Conservation (phyloP, 2,329 filamentous ascomycete genomes). For the Diaporthe aspalathi region DNA sequence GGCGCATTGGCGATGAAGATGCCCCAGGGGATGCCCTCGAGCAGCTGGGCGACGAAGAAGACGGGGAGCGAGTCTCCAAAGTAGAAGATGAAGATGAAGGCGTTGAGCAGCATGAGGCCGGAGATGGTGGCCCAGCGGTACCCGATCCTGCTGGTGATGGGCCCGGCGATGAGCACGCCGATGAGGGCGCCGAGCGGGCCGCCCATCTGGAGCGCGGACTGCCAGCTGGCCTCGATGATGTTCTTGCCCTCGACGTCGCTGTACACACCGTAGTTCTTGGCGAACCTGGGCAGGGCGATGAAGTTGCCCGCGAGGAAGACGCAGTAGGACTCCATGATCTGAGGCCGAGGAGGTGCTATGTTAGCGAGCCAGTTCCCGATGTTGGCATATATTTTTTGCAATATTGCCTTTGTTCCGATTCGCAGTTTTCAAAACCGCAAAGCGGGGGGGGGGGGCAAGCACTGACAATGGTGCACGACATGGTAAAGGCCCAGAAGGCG, state of each 20-base stretch:
- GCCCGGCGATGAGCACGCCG: constrained; percentile 69
- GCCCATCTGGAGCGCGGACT: constrained; percentile 65
- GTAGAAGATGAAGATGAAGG: constrained; percentile 65
- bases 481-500: constrained; percentile 53
- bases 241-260: constrained; percentile 42
- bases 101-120: constrained; percentile 67
- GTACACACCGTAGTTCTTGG: constrained; percentile 57
- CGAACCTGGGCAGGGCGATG: constrained; percentile 62
- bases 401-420: no score
- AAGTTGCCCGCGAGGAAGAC: constrained; percentile 72
- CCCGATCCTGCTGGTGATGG: constrained; percentile 68
- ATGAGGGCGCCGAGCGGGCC: constrained; percentile 70
- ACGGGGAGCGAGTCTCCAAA: constrained; percentile 57
- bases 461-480: constrained; percentile 56
- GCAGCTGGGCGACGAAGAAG: constrained; percentile 65
- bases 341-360: constrained; percentile 24
- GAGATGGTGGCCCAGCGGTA: constrained; percentile 70
- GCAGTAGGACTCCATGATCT: constrained; percentile 75
- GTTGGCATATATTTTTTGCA: no score
- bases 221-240: constrained; percentile 66
- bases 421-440: no score
- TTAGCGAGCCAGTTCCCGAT: constrained; percentile 36
- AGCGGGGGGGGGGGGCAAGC: no score
- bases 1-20: constrained; percentile 75
- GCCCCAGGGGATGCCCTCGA: constrained; percentile 74